Conservation (phyloP, 345 rosid genomes). For the Moringa oleifera region DNA sequence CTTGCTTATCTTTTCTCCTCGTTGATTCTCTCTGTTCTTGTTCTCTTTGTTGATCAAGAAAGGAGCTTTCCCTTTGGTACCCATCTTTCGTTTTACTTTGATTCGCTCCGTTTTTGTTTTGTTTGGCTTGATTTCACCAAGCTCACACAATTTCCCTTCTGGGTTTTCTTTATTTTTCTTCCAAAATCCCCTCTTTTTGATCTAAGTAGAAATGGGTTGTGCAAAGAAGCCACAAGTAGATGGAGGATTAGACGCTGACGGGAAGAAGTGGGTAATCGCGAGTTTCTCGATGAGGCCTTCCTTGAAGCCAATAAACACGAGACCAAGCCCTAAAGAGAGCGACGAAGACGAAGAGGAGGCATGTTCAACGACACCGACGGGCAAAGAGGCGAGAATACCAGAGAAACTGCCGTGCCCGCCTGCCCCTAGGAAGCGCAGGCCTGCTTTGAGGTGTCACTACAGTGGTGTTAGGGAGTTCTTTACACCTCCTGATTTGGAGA, state of each 20-base stretch:
- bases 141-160: neutral
- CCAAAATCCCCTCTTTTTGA: conserved; percentile 5
- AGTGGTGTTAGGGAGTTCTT: conserved; percentile 69
- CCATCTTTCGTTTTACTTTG: neutral
- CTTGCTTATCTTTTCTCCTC: neutral
- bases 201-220: conserved; percentile 49
- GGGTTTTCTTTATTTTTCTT: conserved; percentile 5
- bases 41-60: neutral
- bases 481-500: conserved; percentile 73
- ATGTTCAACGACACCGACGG: conserved; percentile 70
- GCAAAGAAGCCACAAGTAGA: conserved; percentile 62
- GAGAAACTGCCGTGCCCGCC: conserved; percentile 69
- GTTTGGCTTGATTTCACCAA: neutral
- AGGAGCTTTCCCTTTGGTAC: neutral
- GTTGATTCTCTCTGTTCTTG: conserved; percentile 4
- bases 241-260: conserved; percentile 46
- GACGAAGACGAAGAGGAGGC: conserved; percentile 40
- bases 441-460: conserved; percentile 44
- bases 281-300: conserved; percentile 56
- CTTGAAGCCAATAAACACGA: conserved; percentile 64
- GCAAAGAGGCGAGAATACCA: conserved; percentile 68
- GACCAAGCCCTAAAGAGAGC: conserved; percentile 30
- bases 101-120: conserved; percentile 15
- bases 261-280: conserved; percentile 74
- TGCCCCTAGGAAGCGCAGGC: conserved; percentile 73